Percentiles rank a stretch among this genome's conserved stretches.
Conservation (phyloP, 768 basidiomycete species). For the Daedaleopsis nitida region DNA sequence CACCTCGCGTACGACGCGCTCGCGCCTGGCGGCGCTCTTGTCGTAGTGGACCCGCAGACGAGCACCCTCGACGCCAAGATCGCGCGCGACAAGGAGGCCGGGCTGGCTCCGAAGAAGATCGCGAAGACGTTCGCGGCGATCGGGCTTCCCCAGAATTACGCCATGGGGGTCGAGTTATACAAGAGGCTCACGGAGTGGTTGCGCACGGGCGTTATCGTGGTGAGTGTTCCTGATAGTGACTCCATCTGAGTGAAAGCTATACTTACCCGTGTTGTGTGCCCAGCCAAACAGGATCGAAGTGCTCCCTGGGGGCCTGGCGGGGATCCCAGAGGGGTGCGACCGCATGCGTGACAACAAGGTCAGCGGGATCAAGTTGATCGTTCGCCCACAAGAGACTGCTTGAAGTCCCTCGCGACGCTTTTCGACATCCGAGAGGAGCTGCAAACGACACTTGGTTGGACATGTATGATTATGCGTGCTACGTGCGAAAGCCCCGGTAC, state of each 20-base stretch:
- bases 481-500: too few relatives aligned
- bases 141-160: constrained; percentile 6
- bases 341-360: constrained; percentile 32
- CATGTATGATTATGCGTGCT: too few relatives aligned
- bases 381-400: not conserved
- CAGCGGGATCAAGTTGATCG: not conserved
- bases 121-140: constrained; percentile 5
- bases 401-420: not conserved
- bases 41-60: constrained; percentile 6
- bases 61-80: not conserved
- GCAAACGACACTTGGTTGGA: too few relatives aligned
- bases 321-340: constrained; percentile 42
- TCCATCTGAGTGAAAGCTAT: not conserved
- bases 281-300: constrained; percentile 48
- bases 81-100: not conserved
- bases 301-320: constrained; percentile 43
- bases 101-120: constrained; percentile 7
- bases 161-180: constrained; percentile 14
- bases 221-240: not conserved
- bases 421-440: too few relatives aligned
- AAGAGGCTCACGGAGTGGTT: constrained; percentile 15
- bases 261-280: not conserved
- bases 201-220: constrained; percentile 20
- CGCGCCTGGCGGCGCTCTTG: constrained; percentile 18
- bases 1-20: constrained; percentile 18